Evolutionary conservation across 108 stramenopile species (phyloP).

Genomic region (Aurantiochytrium sp.): DNA sequence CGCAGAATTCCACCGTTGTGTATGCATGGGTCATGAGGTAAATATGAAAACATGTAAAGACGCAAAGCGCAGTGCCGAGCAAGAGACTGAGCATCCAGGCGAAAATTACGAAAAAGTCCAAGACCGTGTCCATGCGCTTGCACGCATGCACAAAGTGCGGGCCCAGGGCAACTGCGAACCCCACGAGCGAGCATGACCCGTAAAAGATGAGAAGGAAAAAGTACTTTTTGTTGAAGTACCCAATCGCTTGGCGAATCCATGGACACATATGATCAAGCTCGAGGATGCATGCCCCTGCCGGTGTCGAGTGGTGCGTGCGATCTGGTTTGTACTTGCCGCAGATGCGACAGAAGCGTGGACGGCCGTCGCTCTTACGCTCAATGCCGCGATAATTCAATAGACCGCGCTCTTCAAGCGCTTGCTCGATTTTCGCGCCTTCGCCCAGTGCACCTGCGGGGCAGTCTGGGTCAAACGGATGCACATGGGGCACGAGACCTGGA

Average conservation of each 20-base stretch:
- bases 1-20: neutral
- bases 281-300: neutral
- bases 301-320: neutral
- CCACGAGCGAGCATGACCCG: neutral
- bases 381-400: neutral
- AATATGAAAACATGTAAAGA: neutral
- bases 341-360: neutral
- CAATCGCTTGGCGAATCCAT: slow-evolving; percentile 17
- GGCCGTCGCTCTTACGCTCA: neutral
- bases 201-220: neutral
- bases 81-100: neutral
- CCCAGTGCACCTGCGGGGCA: neutral
- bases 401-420: neutral
- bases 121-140: neutral
- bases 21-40: neutral
- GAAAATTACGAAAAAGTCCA: neutral
- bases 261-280: slow-evolving; percentile 28
- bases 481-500: neutral
- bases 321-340: slow-evolving; percentile 21
- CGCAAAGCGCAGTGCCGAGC: neutral
- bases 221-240: slow-evolving; percentile 27
- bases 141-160: neutral
- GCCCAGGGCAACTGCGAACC: neutral
- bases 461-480: neutral
- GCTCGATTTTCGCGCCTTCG: neutral